Conservation (phyloP, 805 yeast species). For the Starmerella ratchasimensis region DNA sequence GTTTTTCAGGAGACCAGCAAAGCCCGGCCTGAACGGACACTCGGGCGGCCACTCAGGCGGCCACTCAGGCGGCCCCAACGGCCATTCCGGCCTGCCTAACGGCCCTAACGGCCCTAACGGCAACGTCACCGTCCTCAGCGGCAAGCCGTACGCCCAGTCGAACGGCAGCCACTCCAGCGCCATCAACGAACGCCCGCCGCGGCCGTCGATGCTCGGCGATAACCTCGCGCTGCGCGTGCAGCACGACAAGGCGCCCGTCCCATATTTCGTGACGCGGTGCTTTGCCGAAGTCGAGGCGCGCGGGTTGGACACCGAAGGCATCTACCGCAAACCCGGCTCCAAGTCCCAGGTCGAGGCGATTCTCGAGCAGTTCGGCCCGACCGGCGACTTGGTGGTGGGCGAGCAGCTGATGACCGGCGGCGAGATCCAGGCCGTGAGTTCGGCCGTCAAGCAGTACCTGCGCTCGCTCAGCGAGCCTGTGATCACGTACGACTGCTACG, state of each 20-base stretch:
- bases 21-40: neutral
- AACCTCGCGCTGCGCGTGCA: constrained; percentile 51
- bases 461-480: constrained; percentile 77
- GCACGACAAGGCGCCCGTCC: constrained; percentile 47
- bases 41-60: neutral
- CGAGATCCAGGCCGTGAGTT: constrained; percentile 78
- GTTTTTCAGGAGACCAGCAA: constrained; percentile 13
- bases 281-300: constrained; percentile 61
- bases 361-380: constrained; percentile 28
- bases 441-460: constrained; percentile 75
- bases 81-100: neutral
- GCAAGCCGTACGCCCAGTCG: neutral
- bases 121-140: neutral
- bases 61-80: neutral
- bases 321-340: constrained; percentile 82
- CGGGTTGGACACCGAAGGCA: constrained; percentile 71
- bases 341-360: constrained; percentile 46
- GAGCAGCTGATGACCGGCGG: constrained; percentile 32
- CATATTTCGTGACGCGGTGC: constrained; percentile 59
- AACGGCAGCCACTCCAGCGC: constrained; percentile 1
- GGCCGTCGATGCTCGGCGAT: constrained; percentile 23
- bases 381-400: constrained; percentile 21
- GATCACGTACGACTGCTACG: constrained; percentile 56
- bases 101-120: neutral
- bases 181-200: neutral